These are phyloP conservation scores for Lactarius vividus DNA, from an alignment of 768 basidiomycete species.

Conservation along the genomic window DNA sequence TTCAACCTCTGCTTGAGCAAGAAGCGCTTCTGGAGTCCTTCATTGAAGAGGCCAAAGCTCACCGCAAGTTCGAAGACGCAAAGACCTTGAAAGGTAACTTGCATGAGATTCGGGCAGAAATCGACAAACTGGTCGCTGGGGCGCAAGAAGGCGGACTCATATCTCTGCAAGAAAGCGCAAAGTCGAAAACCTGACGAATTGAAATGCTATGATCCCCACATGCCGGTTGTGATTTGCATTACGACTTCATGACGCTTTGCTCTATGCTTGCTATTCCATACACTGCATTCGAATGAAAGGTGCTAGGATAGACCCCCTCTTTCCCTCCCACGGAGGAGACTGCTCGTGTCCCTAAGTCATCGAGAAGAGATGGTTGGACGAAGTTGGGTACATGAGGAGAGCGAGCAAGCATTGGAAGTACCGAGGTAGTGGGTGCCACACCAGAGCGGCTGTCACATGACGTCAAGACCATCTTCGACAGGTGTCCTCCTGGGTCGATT, in stretches of 20 bases:
- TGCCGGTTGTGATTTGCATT: conserved; percentile 8
- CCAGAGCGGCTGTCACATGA: conserved; percentile 6
- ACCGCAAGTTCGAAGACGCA: conserved; percentile 94
- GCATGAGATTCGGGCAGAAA: conserved; percentile 80
- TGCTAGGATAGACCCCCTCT: conserved; percentile 1
- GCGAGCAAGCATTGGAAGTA: neutral
- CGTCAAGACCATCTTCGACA: conserved; percentile 24
- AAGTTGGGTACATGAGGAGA: neutral
- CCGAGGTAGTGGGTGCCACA: neutral
- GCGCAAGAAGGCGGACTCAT: conserved; percentile 28
- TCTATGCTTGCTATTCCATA: conserved; percentile 20
- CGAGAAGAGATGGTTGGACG: neutral
- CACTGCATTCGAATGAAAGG: conserved; percentile 11
- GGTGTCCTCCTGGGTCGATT: conserved; percentile 29
- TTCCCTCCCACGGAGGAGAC: neutral
- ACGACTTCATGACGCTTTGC: conserved; percentile 10
- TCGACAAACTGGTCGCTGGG: conserved; percentile 59
- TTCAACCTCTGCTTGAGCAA: conserved; percentile 92
- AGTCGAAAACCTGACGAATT: conserved; percentile 12
- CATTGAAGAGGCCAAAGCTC: conserved; percentile 84
- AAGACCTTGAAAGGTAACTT: conserved; percentile 78
- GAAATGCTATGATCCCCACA: conserved; percentile 9
- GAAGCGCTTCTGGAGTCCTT: conserved; percentile 89
- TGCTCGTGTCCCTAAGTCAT: neutral
- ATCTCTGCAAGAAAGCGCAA: conserved; percentile 5